phyloP scores from a whole-genome alignment of 2,329 filamentous ascomycete species.

The Amauroascus niger region DNA sequence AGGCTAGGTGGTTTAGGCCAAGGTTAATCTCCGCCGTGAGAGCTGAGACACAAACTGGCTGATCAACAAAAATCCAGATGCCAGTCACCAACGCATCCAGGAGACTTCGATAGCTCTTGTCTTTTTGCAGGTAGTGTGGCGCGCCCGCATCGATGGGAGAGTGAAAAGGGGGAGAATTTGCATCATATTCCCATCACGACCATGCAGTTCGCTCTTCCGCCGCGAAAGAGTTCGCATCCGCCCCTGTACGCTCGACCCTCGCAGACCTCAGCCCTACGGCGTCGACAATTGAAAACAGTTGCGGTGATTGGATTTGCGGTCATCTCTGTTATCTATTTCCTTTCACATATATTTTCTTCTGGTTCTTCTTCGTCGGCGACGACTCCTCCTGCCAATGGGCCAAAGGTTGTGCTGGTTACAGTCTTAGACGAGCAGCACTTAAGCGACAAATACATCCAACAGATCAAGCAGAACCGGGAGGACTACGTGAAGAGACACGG shows the following conservation, averaged over 20 bases:
- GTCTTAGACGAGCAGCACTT: slow-evolving; percentile 61
- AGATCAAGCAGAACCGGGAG: slow-evolving; percentile 70
- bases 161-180: slow-evolving; percentile 4
- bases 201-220: slow-evolving; percentile 87
- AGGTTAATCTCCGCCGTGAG: slow-evolving; percentile 3
- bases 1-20: neutral
- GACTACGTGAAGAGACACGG: slow-evolving; percentile 81
- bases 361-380: slow-evolving; percentile 25
- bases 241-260: slow-evolving; percentile 54
- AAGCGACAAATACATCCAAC: slow-evolving; percentile 57
- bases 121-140: neutral
- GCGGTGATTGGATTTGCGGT: slow-evolving; percentile 47
- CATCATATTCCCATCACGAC: neutral
- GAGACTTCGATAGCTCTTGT: slow-evolving; percentile 5
- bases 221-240: slow-evolving; percentile 71
- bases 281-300: slow-evolving; percentile 53
- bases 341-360: slow-evolving; percentile 39
- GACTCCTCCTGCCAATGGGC: slow-evolving; percentile 23
- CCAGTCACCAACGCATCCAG: neutral
- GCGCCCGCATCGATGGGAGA: slow-evolving; percentile 6
- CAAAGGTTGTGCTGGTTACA: slow-evolving; percentile 68
- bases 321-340: slow-evolving; percentile 51
- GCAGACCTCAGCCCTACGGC: slow-evolving; percentile 39
- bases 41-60: slow-evolving; percentile 5
- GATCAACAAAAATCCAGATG: slow-evolving; percentile 4